A percentile compares a stretch with the other conserved stretches of the same genome.
phyloP scores from a whole-genome alignment of 805 yeast genomes.

The Metschnikowia cubensis region DNA sequence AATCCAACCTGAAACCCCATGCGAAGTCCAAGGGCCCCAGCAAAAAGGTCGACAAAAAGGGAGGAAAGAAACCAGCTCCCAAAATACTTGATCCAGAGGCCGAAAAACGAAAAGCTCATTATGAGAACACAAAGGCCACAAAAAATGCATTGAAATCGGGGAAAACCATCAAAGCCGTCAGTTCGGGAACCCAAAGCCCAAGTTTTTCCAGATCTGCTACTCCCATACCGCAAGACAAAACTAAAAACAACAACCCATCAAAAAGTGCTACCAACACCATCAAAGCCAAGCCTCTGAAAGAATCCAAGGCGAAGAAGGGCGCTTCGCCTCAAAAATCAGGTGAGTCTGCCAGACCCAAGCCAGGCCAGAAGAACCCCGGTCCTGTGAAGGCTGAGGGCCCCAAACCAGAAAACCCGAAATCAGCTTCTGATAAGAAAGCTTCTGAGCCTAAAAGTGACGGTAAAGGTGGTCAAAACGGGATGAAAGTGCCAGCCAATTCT shows the following conservation, averaged over 20 bases:
- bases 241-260: not conserved
- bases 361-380: not conserved
- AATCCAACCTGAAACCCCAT: constrained; percentile 23
- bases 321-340: not conserved
- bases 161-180: constrained; percentile 37
- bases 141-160: constrained; percentile 34
- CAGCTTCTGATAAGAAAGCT: not conserved
- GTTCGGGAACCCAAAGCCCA: constrained; percentile 21
- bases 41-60: constrained; percentile 30
- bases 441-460: not conserved
- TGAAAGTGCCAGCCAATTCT: not conserved
- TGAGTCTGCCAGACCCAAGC: not conserved
- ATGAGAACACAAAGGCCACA: constrained; percentile 29
- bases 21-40: constrained; percentile 26
- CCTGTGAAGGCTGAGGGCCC: not conserved
- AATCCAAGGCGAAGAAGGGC: not conserved
- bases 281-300: not conserved
- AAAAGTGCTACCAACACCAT: not conserved
- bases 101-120: constrained; percentile 37
- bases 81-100: constrained; percentile 26
- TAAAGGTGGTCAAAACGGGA: not conserved
- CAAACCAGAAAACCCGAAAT: not conserved
- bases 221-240: constrained; percentile 5
- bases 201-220: constrained; percentile 11
- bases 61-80: constrained; percentile 20